Evolutionary conservation across 2,329 filamentous ascomycete genomes (phyloP).

Genomic region (Aschersonia sp.): DNA sequence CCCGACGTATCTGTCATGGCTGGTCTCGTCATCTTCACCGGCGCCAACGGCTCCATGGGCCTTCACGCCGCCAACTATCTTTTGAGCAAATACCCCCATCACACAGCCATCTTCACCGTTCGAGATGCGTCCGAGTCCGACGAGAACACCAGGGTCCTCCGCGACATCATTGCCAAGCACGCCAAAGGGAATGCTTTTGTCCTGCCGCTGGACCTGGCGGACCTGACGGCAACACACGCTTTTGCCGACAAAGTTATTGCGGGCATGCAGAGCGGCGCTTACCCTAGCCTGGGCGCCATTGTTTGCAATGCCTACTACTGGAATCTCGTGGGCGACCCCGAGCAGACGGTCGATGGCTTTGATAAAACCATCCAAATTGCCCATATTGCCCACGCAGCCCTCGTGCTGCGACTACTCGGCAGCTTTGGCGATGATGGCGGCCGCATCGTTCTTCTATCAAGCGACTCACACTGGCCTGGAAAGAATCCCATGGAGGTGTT

Average conservation of each 20-base stretch:
- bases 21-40: constrained; percentile 3
- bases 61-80: constrained; percentile 3
- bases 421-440: constrained; percentile 1
- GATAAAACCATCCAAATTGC: constrained; percentile 4
- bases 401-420: constrained; percentile 1
- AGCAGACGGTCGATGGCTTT: constrained; percentile 3
- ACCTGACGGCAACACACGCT: background rate
- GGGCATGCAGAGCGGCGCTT: background rate
- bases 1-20: background rate
- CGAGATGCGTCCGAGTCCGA: constrained; percentile 1
- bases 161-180: background rate
- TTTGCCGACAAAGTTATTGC: constrained; percentile 2
- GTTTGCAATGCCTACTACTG: constrained; percentile 6
- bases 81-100: constrained; percentile 1
- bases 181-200: background rate
- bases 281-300: constrained; percentile 2
- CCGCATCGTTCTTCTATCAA: constrained; percentile 2
- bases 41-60: constrained; percentile 4
- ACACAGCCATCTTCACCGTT: constrained; percentile 3
- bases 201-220: constrained; percentile 1
- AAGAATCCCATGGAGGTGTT: constrained; percentile 1
- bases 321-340: constrained; percentile 3
- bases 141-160: background rate
- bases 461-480: constrained; percentile 1
- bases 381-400: constrained; percentile 3